phyloP scores from a whole-genome alignment of 1,139 yeast genomes.

The Eremothecium sinecaudum region DNA sequence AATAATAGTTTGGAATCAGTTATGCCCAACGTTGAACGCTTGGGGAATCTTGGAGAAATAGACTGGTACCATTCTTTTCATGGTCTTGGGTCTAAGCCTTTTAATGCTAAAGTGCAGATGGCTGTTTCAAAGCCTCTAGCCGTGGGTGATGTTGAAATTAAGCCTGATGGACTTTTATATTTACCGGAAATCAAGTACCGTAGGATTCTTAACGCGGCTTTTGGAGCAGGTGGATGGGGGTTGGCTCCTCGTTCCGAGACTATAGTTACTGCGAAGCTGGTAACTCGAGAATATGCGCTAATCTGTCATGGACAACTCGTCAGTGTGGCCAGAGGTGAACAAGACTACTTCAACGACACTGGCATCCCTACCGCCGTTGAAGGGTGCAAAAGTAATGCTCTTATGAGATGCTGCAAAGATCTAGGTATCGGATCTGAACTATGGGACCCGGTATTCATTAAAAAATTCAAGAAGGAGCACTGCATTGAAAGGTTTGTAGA shows the following conservation, averaged over 20 bases:
- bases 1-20: slow-evolving; percentile 10
- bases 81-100: slow-evolving; percentile 75
- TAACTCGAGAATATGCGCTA: slow-evolving; percentile 85
- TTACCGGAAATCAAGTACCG: slow-evolving; percentile 93
- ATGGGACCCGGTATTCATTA: slow-evolving; percentile 92
- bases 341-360: slow-evolving; percentile 77
- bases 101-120: slow-evolving; percentile 50
- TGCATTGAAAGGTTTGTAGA: slow-evolving; percentile 86
- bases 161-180: slow-evolving; percentile 88
- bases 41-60: slow-evolving; percentile 12
- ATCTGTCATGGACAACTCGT: slow-evolving; percentile 83
- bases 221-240: slow-evolving; percentile 99
- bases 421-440: slow-evolving; percentile 92
- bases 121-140: slow-evolving; percentile 52
- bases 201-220: slow-evolving; percentile 75
- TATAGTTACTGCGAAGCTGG: slow-evolving; percentile 49
- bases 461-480: slow-evolving; percentile 60
- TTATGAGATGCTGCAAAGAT: slow-evolving; percentile 97
- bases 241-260: slow-evolving; percentile 89
- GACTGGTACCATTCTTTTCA: slow-evolving; percentile 72
- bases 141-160: slow-evolving; percentile 74
- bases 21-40: background rate
- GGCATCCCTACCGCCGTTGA: slow-evolving; percentile 94
- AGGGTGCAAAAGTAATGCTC: slow-evolving; percentile 92
- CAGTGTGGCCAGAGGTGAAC: slow-evolving; percentile 92